Evolutionary conservation across 805 yeast species (phyloP).

Genomic region (Candida nonsorbophila): DNA sequence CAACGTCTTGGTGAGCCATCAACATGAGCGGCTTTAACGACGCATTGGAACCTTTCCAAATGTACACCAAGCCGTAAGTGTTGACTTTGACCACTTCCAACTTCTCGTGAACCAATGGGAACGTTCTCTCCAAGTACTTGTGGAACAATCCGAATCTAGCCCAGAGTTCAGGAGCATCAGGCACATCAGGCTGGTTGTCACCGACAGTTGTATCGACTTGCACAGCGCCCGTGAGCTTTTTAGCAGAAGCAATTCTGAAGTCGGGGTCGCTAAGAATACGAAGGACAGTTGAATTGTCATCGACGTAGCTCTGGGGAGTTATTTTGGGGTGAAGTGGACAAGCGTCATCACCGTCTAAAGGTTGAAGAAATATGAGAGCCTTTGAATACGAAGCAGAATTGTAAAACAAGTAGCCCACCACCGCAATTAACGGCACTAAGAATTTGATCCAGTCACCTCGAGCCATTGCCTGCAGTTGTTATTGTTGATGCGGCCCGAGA

Average conservation of each 20-base stretch:
- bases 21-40: slow-evolving; percentile 62
- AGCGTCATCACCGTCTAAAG: too few species aligned
- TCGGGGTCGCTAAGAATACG: slow-evolving; percentile 19
- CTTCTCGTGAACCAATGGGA: slow-evolving; percentile 48
- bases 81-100: slow-evolving; percentile 53
- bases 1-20: slow-evolving; percentile 79
- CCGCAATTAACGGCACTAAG: too few species aligned
- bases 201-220: slow-evolving; percentile 58
- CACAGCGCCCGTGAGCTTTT: slow-evolving; percentile 52
- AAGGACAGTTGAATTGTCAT: slow-evolving; percentile 27
- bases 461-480: too few species aligned
- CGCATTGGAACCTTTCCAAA: slow-evolving; percentile 53
- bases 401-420: too few species aligned
- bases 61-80: slow-evolving; percentile 56
- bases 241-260: slow-evolving; percentile 30
- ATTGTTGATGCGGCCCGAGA: too few species aligned
- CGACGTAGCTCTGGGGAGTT: slow-evolving; percentile 21
- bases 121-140: slow-evolving; percentile 45
- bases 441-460: too few species aligned
- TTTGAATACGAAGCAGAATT: too few species aligned
- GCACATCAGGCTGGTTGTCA: slow-evolving; percentile 48
- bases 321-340: slow-evolving; percentile 21
- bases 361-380: too few species aligned
- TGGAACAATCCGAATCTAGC: slow-evolving; percentile 39
- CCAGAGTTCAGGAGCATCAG: slow-evolving; percentile 48